A percentile compares a stretch with the other conserved stretches of the same genome.
phyloP scores from a whole-genome alignment of 2,329 filamentous ascomycete species.

The Aspergillus udagawae region DNA sequence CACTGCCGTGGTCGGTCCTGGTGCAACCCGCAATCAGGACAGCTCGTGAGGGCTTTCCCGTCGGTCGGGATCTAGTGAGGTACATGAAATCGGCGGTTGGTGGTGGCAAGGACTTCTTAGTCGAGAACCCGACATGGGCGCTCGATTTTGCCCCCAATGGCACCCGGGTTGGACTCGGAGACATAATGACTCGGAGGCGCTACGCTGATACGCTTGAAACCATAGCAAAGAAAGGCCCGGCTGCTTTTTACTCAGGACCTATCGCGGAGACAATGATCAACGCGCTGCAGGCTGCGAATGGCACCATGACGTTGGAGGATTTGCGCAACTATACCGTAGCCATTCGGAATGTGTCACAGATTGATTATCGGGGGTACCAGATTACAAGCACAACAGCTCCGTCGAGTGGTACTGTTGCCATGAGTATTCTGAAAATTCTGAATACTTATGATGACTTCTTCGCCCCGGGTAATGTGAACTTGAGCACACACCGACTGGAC shows the following conservation, averaged over 20 bases:
- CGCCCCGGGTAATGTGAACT: slow-evolving; percentile 52
- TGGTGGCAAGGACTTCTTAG: slow-evolving; percentile 60
- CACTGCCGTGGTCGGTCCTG: slow-evolving; percentile 65
- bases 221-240: slow-evolving; percentile 68
- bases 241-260: slow-evolving; percentile 69
- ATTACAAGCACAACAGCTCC: slow-evolving; percentile 66
- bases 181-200: slow-evolving; percentile 73
- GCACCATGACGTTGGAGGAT: slow-evolving; percentile 82
- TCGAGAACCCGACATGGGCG: slow-evolving; percentile 74
- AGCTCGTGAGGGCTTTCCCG: slow-evolving; percentile 68
- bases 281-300: slow-evolving; percentile 64
- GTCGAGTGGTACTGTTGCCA: slow-evolving; percentile 69
- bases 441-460: slow-evolving; percentile 69
- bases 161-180: slow-evolving; percentile 64
- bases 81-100: slow-evolving; percentile 62
- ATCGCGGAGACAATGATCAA: slow-evolving; percentile 71
- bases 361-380: slow-evolving; percentile 66
- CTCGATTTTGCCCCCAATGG: slow-evolving; percentile 86
- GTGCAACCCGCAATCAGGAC: slow-evolving; percentile 70
- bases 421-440: slow-evolving; percentile 76
- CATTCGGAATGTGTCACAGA: slow-evolving; percentile 59
- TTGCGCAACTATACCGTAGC: slow-evolving; percentile 68
- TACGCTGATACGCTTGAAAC: slow-evolving; percentile 76
- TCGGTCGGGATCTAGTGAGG: slow-evolving; percentile 68
- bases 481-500: slow-evolving; percentile 76